Evolutionary conservation across 2,329 filamentous ascomycete genomes (phyloP).

Genomic region (Xylariomycetidae sp.): DNA sequence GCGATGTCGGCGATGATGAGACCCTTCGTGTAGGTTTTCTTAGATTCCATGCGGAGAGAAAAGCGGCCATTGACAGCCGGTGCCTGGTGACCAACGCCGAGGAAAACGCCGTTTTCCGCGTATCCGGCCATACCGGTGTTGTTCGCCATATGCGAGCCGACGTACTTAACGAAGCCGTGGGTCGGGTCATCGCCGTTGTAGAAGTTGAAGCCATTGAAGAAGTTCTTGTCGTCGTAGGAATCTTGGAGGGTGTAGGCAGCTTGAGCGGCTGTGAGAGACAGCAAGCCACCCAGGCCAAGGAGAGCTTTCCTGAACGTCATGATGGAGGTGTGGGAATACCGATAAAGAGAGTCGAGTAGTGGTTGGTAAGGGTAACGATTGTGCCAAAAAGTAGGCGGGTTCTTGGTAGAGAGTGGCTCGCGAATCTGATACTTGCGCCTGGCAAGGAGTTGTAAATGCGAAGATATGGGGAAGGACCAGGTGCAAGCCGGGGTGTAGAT

Average conservation of each 20-base stretch:
- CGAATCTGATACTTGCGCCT: too few relatives aligned
- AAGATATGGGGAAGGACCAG: constrained; percentile 5
- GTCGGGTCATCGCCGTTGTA: constrained; percentile 61
- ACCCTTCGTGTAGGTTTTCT: constrained; percentile 59
- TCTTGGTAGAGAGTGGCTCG: too few relatives aligned
- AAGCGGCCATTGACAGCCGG: constrained; percentile 59
- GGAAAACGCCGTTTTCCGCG: constrained; percentile 50
- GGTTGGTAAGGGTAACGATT: constrained; percentile 3
- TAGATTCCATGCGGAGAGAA: constrained; percentile 65
- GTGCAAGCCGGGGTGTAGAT: neutral
- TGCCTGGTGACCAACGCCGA: constrained; percentile 63
- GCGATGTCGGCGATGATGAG: constrained; percentile 67
- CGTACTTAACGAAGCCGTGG: constrained; percentile 67
- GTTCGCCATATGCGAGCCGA: constrained; percentile 52
- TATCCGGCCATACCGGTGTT: constrained; percentile 52
- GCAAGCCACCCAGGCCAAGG: constrained; percentile 16
- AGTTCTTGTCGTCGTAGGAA: constrained; percentile 46
- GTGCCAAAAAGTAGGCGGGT: constrained; percentile 3
- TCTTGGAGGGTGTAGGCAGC: constrained; percentile 40
- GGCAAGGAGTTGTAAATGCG: constrained; percentile 12
- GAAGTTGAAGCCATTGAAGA: constrained; percentile 52
- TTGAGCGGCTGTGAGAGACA: constrained; percentile 18
- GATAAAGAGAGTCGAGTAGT: too few relatives aligned
- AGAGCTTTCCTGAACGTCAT: constrained; percentile 20
- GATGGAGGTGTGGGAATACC: too few relatives aligned